Base-by-base conservation (phyloP, 192 early-diverging fungal species). In the Polychytrium aggregatum region DNA sequence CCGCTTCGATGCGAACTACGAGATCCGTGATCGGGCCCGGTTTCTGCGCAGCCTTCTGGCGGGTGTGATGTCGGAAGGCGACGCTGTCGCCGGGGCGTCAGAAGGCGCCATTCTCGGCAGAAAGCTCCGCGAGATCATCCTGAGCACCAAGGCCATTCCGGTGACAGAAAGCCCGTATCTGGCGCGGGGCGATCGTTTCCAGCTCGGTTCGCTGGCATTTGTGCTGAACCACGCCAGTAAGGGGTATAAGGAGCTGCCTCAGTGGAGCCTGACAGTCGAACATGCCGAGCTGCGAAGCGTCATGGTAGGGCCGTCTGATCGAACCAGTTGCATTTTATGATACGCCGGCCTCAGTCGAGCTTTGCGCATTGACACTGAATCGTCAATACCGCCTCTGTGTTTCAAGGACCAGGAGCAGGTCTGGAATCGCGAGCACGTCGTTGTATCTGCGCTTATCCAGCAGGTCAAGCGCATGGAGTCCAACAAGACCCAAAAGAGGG, bases 1-100 rank as follows among this genome's bases (percentile, higher is more conserved):
- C 1, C 65, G 85, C n/a, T 95, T 83, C 55, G 96, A 98, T 62
- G 61, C 76, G 17, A 72, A 83, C 55, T 94, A 84, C 50, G 88
- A 92, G 55, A 81, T 97, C 2, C 72, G 96, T 20, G 96, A 98
- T 50, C 78, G 90, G 11, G 84, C 86, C 9, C 63, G 96, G 37
- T 75, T 88, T 44, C 60, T 88, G 18, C 71, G 74, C n/a, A n/a
- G n/a, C n/a, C n/a, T n/a, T n/a, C n/a, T n/a, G n/a, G n/a, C n/a
- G n/a, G n/a, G n/a, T n/a, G n/a, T n/a, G n/a, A n/a, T n/a, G n/a
- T n/a, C n/a, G n/a, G n/a, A 33, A 33, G 18, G 40, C 4, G 40
- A 17, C 22, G 4, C 16, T 3, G 4, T 41, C n/a, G 17, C 45
- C 18, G 7, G 21, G n/a, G 6, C 45, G 22, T 17, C 28, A 46